A percentile compares a stretch with the other conserved stretches of the same genome.
phyloP scores from a whole-genome alignment of 179 eudicot species.

The Spinacia oleracea region DNA sequence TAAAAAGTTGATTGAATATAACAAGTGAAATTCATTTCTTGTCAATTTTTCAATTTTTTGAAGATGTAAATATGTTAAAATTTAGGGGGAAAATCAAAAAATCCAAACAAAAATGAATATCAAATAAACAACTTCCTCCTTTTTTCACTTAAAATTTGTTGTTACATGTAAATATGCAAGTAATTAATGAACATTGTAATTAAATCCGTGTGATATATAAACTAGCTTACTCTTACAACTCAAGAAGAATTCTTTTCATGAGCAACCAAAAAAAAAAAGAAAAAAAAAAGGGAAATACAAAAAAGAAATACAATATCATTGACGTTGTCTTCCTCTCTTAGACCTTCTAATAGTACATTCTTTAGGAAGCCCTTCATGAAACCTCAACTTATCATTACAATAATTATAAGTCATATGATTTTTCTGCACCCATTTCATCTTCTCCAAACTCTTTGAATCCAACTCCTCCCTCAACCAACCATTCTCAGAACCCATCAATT shows the following conservation, averaged over 20 bases:
- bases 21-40: no score
- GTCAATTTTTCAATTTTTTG: no score
- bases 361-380: conserved; percentile 34
- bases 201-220: not conserved
- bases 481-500: not conserved
- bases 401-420: conserved; percentile 34
- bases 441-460: conserved; percentile 12
- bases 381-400: conserved; percentile 34
- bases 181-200: no score
- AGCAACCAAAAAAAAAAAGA: not conserved
- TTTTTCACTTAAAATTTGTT: not conserved
- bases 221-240: not conserved
- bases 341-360: conserved; percentile 23
- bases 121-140: not conserved
- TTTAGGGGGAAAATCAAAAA: no score
- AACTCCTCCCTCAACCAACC: conserved; percentile 30
- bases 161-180: not conserved
- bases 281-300: not conserved
- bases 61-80: no score
- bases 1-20: no score
- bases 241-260: not conserved
- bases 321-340: not conserved
- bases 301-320: not conserved
- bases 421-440: conserved; percentile 28
- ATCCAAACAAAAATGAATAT: not conserved